Evolutionary conservation across 176 grass and related monocot species (phyloP).

Genomic region (Musa schizocarpa): DNA sequence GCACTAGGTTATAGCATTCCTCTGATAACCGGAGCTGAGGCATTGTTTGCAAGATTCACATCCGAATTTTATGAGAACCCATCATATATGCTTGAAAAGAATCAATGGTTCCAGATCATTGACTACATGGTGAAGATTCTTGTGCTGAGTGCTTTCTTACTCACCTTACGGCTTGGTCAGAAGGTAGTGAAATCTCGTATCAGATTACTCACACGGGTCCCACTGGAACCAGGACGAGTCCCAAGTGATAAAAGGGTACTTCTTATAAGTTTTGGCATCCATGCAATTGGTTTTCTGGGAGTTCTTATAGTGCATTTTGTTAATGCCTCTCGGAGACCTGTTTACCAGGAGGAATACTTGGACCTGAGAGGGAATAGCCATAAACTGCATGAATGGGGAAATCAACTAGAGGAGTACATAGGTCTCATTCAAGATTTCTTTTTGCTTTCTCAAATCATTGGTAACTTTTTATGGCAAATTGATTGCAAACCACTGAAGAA

Average conservation of each 20-base stretch:
- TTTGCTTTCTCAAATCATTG: slow-evolving; percentile 71
- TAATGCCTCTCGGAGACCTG: slow-evolving; percentile 38
- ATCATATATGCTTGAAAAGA: slow-evolving; percentile 58
- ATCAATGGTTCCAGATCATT: slow-evolving; percentile 50
- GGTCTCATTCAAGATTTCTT: slow-evolving; percentile 74
- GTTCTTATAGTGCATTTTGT: slow-evolving; percentile 46
- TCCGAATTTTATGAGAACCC: slow-evolving; percentile 22
- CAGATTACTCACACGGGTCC: slow-evolving; percentile 56
- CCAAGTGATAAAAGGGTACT: slow-evolving; percentile 64
- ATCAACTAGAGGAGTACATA: slow-evolving; percentile 70
- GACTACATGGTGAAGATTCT: slow-evolving; percentile 83
- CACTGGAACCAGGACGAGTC: slow-evolving; percentile 62
- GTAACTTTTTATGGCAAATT: slow-evolving; percentile 74
- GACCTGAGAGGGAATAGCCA: slow-evolving; percentile 55
- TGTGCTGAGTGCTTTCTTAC: slow-evolving; percentile 55
- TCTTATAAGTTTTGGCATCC: slow-evolving; percentile 33
- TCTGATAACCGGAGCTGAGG: slow-evolving; percentile 72
- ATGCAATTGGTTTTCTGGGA: slow-evolving; percentile 47
- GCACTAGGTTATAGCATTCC: slow-evolving; percentile 73
- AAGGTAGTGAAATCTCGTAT: slow-evolving; percentile 85
- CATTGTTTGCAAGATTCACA: slow-evolving; percentile 61
- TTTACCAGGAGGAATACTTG: slow-evolving; percentile 36
- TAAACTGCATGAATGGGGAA: slow-evolving; percentile 69
- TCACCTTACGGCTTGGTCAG: slow-evolving; percentile 66
- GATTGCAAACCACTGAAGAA: slow-evolving; percentile 65